Evolutionary conservation across 345 rosid genomes (phyloP), one percentile per base, ranked within the genome.

Genomic region (rapeseed (Brassica napus)): DNA sequence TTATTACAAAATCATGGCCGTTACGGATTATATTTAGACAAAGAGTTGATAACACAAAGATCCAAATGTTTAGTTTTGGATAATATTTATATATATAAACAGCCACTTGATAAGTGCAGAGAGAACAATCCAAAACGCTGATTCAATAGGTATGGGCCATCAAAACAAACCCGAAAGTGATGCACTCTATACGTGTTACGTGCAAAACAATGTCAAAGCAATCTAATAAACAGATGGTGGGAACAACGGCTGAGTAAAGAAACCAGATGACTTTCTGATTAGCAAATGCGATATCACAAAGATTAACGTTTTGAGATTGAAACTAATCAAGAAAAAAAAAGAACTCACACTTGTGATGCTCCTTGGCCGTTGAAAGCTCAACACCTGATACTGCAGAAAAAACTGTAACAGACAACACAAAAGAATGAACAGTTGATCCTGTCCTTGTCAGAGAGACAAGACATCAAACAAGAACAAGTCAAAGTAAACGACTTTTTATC

Each of bases 321-420:
- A 28, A 28, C 31, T n/a, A n/a, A n/a, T n/a, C n/a, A n/a, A n/a
- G n/a, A n/a, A n/a, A n/a, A n/a, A n/a, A n/a, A n/a, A n/a, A n/a
- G n/a, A 42, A 79, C 87, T 84, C 76, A 91, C 97, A 90, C 83
- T 88, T 88, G 84, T 94, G 96, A 73, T 94, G 98, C 80, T 90
- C 90, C 73, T 86, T 87, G 11, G 90, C 16, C 86, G 82, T 81
- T 16, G 97, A 89, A 79, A 94, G 92, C 85, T 92, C 97, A 44
- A 94, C 89, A 68, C 98, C 98, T 5, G 97, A 90, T 23, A 94
- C 94, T 52, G 98, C 97, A 67, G 98, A 92, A 60, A 94, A 92
- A 65, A 94, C 98, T 94, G 90, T 75, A 49, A 85, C 15, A 64
- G 34, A 66, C 59, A 11, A 42, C 63, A 24, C 28, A 35, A 23